phyloP scores from a whole-genome alignment of 495 filamentous ascomycete species.

The Aspergillus coremiiformis region DNA sequence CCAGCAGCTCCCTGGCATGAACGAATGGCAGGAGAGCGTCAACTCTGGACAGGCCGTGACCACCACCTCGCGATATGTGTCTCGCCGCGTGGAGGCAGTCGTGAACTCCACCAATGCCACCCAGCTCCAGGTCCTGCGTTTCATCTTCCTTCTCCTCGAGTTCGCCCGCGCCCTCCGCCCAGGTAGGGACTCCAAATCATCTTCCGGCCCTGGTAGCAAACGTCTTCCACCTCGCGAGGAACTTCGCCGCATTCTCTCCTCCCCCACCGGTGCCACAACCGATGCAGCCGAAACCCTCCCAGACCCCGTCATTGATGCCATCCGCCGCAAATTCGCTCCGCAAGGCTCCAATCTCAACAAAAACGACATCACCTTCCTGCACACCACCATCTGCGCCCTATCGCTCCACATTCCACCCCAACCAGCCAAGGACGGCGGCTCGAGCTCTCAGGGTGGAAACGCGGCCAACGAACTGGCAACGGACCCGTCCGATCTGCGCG shows the following conservation, averaged over 20 bases:
- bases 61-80: constrained; percentile 60
- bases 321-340: constrained; percentile 64
- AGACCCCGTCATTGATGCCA: constrained; percentile 57
- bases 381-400: constrained; percentile 61
- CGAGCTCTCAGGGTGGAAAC: constrained; percentile 39
- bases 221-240: constrained; percentile 36
- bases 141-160: constrained; percentile 56
- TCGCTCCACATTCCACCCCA: constrained; percentile 46
- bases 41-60: constrained; percentile 46
- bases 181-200: constrained; percentile 16
- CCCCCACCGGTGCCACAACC: constrained; percentile 18
- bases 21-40: constrained; percentile 68
- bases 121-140: constrained; percentile 51
- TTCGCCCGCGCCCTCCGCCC: constrained; percentile 47
- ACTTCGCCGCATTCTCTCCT: constrained; percentile 36
- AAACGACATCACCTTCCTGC: constrained; percentile 55
- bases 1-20: constrained; percentile 52
- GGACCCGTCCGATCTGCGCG: constrained; percentile 65
- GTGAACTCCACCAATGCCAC: constrained; percentile 48
- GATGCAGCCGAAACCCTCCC: constrained; percentile 30
- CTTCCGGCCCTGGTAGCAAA: constrained; percentile 29
- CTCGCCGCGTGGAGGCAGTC: constrained; percentile 49
- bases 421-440: constrained; percentile 34
- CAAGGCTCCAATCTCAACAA: constrained; percentile 48
- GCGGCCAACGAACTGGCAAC: constrained; percentile 71